These are phyloP conservation scores for Corylus avellana DNA, from an alignment of 306 rosid species.

Conservation along the genomic window DNA sequence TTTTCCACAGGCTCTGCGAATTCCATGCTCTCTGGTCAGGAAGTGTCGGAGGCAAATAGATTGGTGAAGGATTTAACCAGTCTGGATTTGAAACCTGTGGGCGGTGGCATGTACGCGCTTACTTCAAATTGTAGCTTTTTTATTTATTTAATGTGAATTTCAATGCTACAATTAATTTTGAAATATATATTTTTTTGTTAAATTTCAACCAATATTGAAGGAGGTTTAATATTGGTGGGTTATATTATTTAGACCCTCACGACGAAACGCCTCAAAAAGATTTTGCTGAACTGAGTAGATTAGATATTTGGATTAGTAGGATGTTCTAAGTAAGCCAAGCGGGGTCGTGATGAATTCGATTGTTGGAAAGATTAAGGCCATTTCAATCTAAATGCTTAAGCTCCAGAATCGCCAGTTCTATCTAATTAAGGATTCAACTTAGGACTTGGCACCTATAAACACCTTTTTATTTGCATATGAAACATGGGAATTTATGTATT, in stretches of 20 bases:
- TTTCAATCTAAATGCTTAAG: too few species aligned
- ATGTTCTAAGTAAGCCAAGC: too few species aligned
- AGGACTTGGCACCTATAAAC: too few species aligned
- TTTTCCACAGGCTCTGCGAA: constrained; percentile 63
- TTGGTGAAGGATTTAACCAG: constrained; percentile 57
- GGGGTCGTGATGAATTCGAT: too few species aligned
- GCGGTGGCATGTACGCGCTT: constrained; percentile 45
- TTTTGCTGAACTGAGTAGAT: neutral
- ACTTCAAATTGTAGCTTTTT: neutral
- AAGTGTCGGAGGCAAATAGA: constrained; percentile 62
- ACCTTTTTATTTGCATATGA: neutral
- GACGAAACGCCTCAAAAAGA: too few species aligned
- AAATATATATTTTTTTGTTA: too few species aligned
- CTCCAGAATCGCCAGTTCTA: too few species aligned
- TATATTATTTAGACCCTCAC: neutral
- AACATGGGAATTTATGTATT: neutral
- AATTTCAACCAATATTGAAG: neutral
- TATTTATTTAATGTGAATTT: neutral
- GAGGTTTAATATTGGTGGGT: too few species aligned
- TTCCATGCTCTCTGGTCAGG: constrained; percentile 69
- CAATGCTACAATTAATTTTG: too few species aligned
- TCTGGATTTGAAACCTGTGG: constrained; percentile 36
- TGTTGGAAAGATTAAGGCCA: too few species aligned
- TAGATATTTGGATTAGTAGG: neutral
- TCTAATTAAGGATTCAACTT: too few species aligned